A percentile compares a stretch with the other conserved stretches of the same genome.
phyloP scores from a whole-genome alignment of 306 rosid genomes.

The Quercus parvula region DNA sequence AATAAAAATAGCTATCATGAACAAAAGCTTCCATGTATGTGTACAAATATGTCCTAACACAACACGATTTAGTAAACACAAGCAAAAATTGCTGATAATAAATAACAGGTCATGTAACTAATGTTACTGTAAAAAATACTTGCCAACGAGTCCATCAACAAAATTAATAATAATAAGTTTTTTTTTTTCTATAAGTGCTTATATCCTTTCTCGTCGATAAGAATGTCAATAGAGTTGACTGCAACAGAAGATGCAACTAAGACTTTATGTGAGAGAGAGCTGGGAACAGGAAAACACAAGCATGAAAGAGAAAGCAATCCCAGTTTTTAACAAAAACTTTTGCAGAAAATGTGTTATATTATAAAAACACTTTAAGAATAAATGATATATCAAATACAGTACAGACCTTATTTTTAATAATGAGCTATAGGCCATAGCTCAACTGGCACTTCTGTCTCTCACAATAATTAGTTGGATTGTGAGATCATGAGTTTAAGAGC shows the following conservation, averaged over 20 bases:
- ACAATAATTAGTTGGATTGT: neutral
- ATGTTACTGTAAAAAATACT: neutral
- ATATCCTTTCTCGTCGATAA: neutral
- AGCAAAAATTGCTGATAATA: neutral
- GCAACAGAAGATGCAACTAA: neutral
- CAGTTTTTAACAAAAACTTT: neutral
- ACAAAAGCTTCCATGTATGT: neutral
- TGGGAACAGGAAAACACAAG: too few species aligned
- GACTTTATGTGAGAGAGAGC: neutral
- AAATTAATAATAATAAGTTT: neutral
- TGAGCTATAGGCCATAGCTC: too few species aligned
- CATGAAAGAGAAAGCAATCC: neutral
- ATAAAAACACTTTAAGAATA: too few species aligned
- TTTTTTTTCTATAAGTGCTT: neutral
- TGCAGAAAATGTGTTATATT: neutral
- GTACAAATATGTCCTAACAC: neutral
- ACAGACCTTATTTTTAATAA: too few species aligned
- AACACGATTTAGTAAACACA: neutral
- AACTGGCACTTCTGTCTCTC: too few species aligned
- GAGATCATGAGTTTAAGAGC: too few species aligned
- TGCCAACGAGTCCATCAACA: neutral
- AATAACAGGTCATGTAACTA: neutral
- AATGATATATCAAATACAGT: too few species aligned
- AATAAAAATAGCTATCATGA: constrained; percentile 1
- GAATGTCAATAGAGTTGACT: neutral